A percentile compares a stretch with the other conserved stretches of the same genome.
Evolutionary conservation across 345 rosid genomes (phyloP).

Genomic region (Jatropha curcas): DNA sequence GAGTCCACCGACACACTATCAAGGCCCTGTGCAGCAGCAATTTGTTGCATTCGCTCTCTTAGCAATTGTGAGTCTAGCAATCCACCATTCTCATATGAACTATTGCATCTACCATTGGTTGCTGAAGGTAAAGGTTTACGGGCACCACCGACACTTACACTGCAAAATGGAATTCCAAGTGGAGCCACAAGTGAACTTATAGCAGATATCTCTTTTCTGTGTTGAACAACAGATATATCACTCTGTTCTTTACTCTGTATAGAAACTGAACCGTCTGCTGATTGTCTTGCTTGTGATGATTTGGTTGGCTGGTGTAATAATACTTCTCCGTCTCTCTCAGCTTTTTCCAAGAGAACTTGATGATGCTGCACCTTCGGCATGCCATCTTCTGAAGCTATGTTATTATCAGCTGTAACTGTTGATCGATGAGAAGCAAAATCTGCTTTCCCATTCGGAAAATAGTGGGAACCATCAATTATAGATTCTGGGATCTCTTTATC

Average conservation of each 20-base stretch:
- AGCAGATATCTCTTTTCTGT: conserved; percentile 20
- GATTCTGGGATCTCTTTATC: conserved; percentile 17
- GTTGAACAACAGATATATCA: conserved; percentile 21
- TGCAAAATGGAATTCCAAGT: conserved; percentile 43
- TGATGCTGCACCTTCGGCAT: conserved; percentile 31
- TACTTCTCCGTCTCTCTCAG: conserved; percentile 20
- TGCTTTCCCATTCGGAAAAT: conserved; percentile 31
- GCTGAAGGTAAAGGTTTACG: conserved; percentile 19
- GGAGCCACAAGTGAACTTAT: conserved; percentile 39
- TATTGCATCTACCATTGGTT: conserved; percentile 18
- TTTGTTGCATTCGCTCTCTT: conserved; percentile 42
- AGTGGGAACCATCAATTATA: conserved; percentile 12
- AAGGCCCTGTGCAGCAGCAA: conserved; percentile 45
- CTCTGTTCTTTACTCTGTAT: conserved; percentile 21
- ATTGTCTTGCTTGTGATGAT: background rate
- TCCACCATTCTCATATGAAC: conserved; percentile 33
- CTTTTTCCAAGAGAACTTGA: conserved; percentile 31
- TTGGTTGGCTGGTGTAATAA: conserved; percentile 14
- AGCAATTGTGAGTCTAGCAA: conserved; percentile 38
- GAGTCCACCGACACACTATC: conserved; percentile 44
- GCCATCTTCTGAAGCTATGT: conserved; percentile 18
- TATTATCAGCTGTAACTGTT: conserved; percentile 10
- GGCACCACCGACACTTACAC: conserved; percentile 28
- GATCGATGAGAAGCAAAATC: conserved; percentile 27
- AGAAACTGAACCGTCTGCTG: conserved; percentile 24